Evolutionary conservation across 1,284 basidiomycete genomes (phyloP).

Genomic region (Ustilago cynodontis): DNA sequence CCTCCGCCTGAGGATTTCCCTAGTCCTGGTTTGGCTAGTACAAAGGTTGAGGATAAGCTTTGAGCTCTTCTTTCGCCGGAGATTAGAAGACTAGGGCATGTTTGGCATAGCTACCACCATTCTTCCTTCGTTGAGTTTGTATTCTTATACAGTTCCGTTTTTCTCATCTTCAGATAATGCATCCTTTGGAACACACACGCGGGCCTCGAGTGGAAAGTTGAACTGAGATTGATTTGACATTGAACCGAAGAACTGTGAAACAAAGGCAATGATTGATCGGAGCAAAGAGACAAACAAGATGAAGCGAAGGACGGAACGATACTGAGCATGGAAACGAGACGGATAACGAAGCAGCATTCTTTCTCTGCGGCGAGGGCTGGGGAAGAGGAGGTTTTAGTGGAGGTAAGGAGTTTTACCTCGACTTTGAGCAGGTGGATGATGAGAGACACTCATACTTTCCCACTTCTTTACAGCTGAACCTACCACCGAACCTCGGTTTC

Average conservation of each 20-base stretch:
- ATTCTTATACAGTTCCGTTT: conserved; percentile 10
- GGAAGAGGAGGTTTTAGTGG: not conserved
- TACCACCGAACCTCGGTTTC: conserved; percentile 23
- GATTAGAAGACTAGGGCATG: not conserved
- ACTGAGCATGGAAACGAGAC: not conserved
- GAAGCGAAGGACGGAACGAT: not conserved
- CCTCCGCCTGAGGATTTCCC: conserved; percentile 61
- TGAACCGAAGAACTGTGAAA: not conserved
- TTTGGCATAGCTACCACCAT: conserved; percentile 8
- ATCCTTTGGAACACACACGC: not conserved
- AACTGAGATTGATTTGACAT: not conserved
- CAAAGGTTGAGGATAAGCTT: conserved; percentile 19
- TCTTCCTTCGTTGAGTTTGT: not conserved
- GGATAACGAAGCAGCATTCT: not conserved
- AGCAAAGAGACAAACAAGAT: not conserved
- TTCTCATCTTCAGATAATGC: not conserved
- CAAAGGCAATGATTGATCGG: not conserved
- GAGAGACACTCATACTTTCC: conserved; percentile 40
- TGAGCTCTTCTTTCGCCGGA: not conserved
- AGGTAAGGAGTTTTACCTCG: not conserved
- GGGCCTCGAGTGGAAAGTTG: not conserved
- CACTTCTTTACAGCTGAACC: conserved; percentile 47
- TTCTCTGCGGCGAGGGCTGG: not conserved
- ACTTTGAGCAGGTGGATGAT: not conserved
- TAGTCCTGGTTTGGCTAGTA: conserved; percentile 54